Evolutionary conservation across 2,329 filamentous ascomycete species (phyloP).

Genomic region (Grosmannia serpens): DNA sequence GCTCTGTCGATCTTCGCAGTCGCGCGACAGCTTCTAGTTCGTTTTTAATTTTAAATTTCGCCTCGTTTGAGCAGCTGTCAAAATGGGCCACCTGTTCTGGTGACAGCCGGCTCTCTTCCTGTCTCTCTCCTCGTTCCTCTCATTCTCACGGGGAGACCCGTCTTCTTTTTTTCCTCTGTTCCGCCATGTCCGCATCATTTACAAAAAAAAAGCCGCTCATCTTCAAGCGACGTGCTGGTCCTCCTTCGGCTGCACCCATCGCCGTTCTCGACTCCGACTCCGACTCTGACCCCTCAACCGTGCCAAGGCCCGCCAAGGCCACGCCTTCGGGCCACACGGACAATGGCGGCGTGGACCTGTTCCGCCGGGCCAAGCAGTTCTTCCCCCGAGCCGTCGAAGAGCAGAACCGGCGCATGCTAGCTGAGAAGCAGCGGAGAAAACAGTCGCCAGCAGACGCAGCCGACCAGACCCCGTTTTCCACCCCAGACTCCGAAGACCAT

Average conservation of each 20-base stretch:
- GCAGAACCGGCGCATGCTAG: conserved; percentile 4
- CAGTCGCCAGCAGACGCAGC: conserved; percentile 12
- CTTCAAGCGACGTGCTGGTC: conserved; percentile 10
- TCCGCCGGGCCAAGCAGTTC: conserved; percentile 38
- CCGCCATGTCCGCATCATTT: neutral
- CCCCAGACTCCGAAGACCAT: neutral
- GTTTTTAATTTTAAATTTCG: neutral
- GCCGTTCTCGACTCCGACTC: neutral
- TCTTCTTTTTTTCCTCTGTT: neutral
- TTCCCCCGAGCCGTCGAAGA: conserved; percentile 23
- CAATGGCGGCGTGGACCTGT: conserved; percentile 31
- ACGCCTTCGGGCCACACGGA: conserved; percentile 9
- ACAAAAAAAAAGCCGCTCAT: conserved; percentile 9
- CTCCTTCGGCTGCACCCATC: neutral
- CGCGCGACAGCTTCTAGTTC: neutral
- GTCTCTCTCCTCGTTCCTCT: neutral
- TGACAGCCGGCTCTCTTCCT: neutral
- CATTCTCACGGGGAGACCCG: neutral
- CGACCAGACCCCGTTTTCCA: neutral
- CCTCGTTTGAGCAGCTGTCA: neutral
- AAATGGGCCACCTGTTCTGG: neutral
- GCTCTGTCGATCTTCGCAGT: neutral
- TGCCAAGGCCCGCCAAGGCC: neutral
- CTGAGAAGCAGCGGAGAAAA: conserved; percentile 16
- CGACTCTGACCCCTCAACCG: neutral